These are phyloP conservation scores for Fusarium sp. DNA, from an alignment of 2,329 filamentous ascomycete species.

Conservation along the genomic window DNA sequence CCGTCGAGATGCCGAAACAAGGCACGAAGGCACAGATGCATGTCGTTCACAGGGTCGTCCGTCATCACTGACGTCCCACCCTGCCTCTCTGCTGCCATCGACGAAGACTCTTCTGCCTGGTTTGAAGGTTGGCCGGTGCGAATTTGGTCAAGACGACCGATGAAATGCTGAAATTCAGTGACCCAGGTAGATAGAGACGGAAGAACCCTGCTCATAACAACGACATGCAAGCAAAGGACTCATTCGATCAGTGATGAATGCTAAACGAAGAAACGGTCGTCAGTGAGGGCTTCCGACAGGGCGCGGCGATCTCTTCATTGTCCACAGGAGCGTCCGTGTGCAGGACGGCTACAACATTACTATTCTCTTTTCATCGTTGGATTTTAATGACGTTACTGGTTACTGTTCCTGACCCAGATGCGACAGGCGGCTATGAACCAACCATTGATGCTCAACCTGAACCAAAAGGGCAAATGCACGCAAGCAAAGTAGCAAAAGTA, in stretches of 20 bases:
- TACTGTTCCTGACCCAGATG: slow-evolving; percentile 43
- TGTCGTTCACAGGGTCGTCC: slow-evolving; percentile 25
- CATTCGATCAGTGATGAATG: slow-evolving; percentile 40
- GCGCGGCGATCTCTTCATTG: slow-evolving; percentile 43
- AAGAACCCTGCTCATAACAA: slow-evolving; percentile 39
- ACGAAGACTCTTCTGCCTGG: slow-evolving; percentile 33
- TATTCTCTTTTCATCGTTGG: slow-evolving; percentile 48
- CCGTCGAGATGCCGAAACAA: slow-evolving; percentile 37
- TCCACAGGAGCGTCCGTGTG: slow-evolving; percentile 48
- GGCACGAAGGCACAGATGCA: slow-evolving; percentile 39
- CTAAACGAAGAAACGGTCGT: slow-evolving; percentile 36
- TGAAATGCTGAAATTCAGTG: slow-evolving; percentile 17
- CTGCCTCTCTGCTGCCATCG: slow-evolving; percentile 25
- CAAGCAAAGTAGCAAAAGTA: slow-evolving; percentile 33
- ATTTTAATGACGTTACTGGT: slow-evolving; percentile 45
- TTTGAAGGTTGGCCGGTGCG: slow-evolving; percentile 42
- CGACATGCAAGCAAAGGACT: slow-evolving; percentile 37
- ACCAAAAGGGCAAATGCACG: slow-evolving; percentile 46
- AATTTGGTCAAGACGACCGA: slow-evolving; percentile 31
- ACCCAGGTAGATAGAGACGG: slow-evolving; percentile 27
- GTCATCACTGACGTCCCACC: slow-evolving; percentile 45
- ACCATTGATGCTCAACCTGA: slow-evolving; percentile 36
- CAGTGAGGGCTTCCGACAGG: slow-evolving; percentile 35
- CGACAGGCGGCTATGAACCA: slow-evolving; percentile 40
- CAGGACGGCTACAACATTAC: slow-evolving; percentile 48